Percentiles rank a stretch among this genome's conserved stretches.
These are phyloP conservation scores for Cytospora schulzeri DNA, from an alignment of 2,329 filamentous ascomycete genomes.

Conservation along the genomic window DNA sequence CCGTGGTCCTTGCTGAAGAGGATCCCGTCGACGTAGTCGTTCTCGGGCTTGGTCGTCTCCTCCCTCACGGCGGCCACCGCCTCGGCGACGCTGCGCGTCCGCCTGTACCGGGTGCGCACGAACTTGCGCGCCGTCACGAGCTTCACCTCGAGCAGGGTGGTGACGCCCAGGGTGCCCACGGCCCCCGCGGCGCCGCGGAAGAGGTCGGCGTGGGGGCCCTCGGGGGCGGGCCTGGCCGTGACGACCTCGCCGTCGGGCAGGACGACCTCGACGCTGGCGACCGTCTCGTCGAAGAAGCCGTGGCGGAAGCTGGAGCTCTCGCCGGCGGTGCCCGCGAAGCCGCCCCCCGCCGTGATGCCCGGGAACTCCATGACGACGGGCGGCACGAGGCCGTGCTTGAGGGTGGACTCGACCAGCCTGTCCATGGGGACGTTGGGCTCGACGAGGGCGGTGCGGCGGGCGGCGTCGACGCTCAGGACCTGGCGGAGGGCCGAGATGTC, in stretches of 20 bases:
- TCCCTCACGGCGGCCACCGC: slow-evolving; percentile 51
- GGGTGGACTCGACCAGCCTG: slow-evolving; percentile 64
- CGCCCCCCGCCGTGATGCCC: slow-evolving; percentile 73
- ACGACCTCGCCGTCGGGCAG: slow-evolving; percentile 67
- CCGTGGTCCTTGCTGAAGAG: slow-evolving; percentile 63
- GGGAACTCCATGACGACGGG: slow-evolving; percentile 78
- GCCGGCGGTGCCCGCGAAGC: slow-evolving; percentile 70
- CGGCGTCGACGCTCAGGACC: slow-evolving; percentile 64
- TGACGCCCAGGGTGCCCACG: slow-evolving; percentile 68
- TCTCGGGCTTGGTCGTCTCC: slow-evolving; percentile 45
- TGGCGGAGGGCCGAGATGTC: slow-evolving; percentile 67
- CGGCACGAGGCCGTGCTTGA: slow-evolving; percentile 67
- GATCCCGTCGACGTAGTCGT: slow-evolving; percentile 76
- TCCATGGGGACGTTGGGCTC: slow-evolving; percentile 75
- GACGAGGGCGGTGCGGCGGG: slow-evolving; percentile 62
- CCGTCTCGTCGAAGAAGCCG: slow-evolving; percentile 70
- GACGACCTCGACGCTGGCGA: slow-evolving; percentile 68
- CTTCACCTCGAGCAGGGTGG: slow-evolving; percentile 66
- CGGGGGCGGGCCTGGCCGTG: slow-evolving; percentile 41
- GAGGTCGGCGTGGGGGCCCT: slow-evolving; percentile 49
- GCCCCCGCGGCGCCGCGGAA: slow-evolving; percentile 68
- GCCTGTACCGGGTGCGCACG: slow-evolving; percentile 65
- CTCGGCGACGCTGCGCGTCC: slow-evolving; percentile 51
- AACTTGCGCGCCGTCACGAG: slow-evolving; percentile 62
- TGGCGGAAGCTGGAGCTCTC: slow-evolving; percentile 71